Evolutionary conservation across 2,329 filamentous ascomycete genomes (phyloP).

Genomic region (Paecilomyces dactylethromorphus): DNA sequence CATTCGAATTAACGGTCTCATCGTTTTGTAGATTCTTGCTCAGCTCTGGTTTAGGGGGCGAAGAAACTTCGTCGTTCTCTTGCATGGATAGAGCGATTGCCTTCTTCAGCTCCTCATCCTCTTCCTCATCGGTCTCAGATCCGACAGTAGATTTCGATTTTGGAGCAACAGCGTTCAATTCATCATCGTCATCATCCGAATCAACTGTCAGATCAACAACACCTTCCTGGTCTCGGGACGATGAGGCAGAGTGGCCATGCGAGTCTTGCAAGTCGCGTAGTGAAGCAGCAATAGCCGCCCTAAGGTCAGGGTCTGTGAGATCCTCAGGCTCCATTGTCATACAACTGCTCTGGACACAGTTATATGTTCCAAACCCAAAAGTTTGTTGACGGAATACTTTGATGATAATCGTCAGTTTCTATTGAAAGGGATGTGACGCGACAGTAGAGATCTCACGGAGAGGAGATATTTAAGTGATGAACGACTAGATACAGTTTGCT

Average conservation of each 20-base stretch:
- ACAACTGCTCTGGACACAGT: neutral
- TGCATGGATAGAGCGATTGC: neutral
- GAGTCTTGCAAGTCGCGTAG: conserved; percentile 8
- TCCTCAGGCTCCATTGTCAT: conserved; percentile 6
- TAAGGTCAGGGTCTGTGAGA: conserved; percentile 17
- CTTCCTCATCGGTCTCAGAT: neutral
- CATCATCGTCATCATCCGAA: neutral
- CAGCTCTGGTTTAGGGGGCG: neutral
- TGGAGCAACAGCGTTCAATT: neutral
- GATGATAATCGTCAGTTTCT: neutral
- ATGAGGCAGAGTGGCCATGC: neutral
- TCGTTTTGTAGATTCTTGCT: neutral
- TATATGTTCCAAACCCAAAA: neutral
- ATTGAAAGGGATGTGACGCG: neutral
- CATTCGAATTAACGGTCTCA: neutral
- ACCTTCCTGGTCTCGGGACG: neutral
- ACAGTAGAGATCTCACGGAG: neutral
- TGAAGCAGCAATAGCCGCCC: conserved; percentile 16
- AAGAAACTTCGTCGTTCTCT: neutral
- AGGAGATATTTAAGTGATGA: neutral
- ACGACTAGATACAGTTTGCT: neutral
- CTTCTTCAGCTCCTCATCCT: neutral
- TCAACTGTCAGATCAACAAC: neutral
- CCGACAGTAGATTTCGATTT: neutral
- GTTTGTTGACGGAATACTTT: neutral